A percentile compares a stretch with the other conserved stretches of the same genome.
Evolutionary conservation across 305 asterid genomes (phyloP).

Genomic region (Solanum aculeatissimum): DNA sequence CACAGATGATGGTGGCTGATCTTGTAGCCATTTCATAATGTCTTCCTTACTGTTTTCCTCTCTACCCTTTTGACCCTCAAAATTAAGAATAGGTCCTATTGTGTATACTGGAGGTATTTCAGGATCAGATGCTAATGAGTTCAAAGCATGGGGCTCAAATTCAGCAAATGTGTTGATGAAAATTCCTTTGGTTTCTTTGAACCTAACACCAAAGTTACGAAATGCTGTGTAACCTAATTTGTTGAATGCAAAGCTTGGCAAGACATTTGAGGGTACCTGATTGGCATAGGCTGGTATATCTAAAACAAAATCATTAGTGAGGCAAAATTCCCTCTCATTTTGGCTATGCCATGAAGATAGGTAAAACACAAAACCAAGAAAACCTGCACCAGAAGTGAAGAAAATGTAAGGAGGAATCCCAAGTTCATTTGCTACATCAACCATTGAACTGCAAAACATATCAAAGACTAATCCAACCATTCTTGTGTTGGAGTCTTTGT

Average conservation of each 20-base stretch:
- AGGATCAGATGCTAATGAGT: background rate
- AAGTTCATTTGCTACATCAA: conserved; percentile 33
- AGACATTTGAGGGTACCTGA: conserved; percentile 20
- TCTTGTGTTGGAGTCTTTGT: background rate
- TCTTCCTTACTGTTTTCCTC: background rate
- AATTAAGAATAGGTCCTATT: conserved; percentile 28
- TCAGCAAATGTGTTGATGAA: conserved; percentile 47
- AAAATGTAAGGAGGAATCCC: conserved; percentile 28
- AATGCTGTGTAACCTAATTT: conserved; percentile 1
- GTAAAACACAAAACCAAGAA: conserved; percentile 16
- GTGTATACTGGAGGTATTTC: conserved; percentile 30
- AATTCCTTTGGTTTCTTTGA: conserved; percentile 26
- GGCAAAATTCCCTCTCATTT: conserved; percentile 4
- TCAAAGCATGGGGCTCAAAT: conserved; percentile 26
- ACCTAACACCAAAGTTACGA: background rate
- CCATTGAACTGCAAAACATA: conserved; percentile 24
- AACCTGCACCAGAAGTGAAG: conserved; percentile 22
- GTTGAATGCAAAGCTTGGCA: conserved; percentile 9
- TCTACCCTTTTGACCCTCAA: background rate
- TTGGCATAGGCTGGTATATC: background rate
- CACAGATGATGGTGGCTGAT: conserved; percentile 30
- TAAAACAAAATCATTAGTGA: background rate
- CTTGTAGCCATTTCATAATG: conserved; percentile 38
- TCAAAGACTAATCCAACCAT: conserved; percentile 29
- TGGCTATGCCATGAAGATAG: background rate